A percentile compares a stretch with the other conserved stretches of the same genome.
phyloP scores from a whole-genome alignment of 768 basidiomycete genomes.

The Phylloporus arenicola region DNA sequence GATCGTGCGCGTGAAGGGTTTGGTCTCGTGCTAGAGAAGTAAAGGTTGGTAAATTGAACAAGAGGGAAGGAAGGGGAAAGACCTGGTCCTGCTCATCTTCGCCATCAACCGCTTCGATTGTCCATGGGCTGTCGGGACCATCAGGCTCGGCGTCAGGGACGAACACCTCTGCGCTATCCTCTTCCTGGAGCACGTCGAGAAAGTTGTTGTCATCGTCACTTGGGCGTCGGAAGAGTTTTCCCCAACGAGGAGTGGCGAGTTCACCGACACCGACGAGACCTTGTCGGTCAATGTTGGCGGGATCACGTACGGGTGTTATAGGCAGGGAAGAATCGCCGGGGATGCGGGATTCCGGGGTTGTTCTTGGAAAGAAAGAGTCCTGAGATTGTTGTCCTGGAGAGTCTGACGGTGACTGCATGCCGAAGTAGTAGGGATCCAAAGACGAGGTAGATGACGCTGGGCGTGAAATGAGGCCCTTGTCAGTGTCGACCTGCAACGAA shows the following conservation, averaged over 20 bases:
- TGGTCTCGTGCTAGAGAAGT: constrained; percentile 38
- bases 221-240: constrained; percentile 43
- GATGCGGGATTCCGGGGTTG: constrained; percentile 57
- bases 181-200: constrained; percentile 26
- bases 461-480: constrained; percentile 47
- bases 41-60: background rate
- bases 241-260: constrained; percentile 94
- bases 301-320: constrained; percentile 68
- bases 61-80: constrained; percentile 10
- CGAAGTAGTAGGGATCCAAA: constrained; percentile 87
- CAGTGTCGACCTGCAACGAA: constrained; percentile 38
- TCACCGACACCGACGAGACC: constrained; percentile 94
- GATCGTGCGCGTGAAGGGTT: constrained; percentile 44
- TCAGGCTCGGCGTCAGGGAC: constrained; percentile 42
- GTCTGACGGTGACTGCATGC: constrained; percentile 60
- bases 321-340: constrained; percentile 56
- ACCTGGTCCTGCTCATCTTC: constrained; percentile 75
- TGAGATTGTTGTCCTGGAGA: constrained; percentile 51
- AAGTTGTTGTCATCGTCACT: constrained; percentile 39
- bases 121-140: constrained; percentile 77
- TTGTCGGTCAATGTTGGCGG: constrained; percentile 75
- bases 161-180: constrained; percentile 27
- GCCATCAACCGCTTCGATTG: constrained; percentile 80
- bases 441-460: constrained; percentile 74
- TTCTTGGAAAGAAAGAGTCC: constrained; percentile 35